A percentile compares a stretch with the other conserved stretches of the same genome.
Evolutionary conservation across 1,284 basidiomycete species (phyloP).

Genomic region (Malassezia obtusa): DNA sequence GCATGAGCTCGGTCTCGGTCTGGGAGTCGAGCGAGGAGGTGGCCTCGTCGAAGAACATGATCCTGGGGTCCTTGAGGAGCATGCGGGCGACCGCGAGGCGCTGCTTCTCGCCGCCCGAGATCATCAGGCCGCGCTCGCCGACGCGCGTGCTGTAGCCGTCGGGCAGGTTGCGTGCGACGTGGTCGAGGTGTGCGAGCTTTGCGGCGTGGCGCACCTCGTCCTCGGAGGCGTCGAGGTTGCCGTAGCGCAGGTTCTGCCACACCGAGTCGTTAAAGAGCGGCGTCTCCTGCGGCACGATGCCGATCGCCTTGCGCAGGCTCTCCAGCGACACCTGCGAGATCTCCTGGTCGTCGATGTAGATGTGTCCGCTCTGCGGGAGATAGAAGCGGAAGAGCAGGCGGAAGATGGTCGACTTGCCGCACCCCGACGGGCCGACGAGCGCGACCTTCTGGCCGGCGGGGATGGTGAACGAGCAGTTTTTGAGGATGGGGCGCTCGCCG

Average conservation of each 20-base stretch:
- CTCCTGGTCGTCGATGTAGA: constrained; percentile 77
- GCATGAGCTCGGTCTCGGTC: constrained; percentile 89
- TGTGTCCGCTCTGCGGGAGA: constrained; percentile 67
- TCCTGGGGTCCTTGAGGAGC: constrained; percentile 82
- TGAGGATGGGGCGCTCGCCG: constrained; percentile 79
- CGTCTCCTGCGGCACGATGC: constrained; percentile 95
- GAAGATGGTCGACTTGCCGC: constrained; percentile 95
- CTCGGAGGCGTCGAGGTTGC: constrained; percentile 74
- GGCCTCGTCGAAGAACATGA: constrained; percentile 95
- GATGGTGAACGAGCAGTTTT: constrained; percentile 65
- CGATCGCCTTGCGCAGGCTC: constrained; percentile 66
- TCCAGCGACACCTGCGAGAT: constrained; percentile 65
- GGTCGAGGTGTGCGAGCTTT: constrained; percentile 74
- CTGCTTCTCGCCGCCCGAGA: constrained; percentile 96
- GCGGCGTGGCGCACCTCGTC: constrained; percentile 77
- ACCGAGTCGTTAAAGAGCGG: constrained; percentile 92
- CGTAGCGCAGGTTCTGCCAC: constrained; percentile 88
- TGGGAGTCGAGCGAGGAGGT: constrained; percentile 89
- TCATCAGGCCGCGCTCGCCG: constrained; percentile 92
- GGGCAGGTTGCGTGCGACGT: constrained; percentile 67
- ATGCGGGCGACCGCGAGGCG: constrained; percentile 84
- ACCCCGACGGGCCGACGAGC: constrained; percentile 90
- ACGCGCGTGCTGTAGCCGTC: constrained; percentile 83
- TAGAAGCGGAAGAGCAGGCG: constrained; percentile 91
- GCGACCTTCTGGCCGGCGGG: constrained; percentile 93